A percentile compares a stretch with the other conserved stretches of the same genome.
Conservation (phyloP, 1,139 yeast species). For the Candida sp. region DNA sequence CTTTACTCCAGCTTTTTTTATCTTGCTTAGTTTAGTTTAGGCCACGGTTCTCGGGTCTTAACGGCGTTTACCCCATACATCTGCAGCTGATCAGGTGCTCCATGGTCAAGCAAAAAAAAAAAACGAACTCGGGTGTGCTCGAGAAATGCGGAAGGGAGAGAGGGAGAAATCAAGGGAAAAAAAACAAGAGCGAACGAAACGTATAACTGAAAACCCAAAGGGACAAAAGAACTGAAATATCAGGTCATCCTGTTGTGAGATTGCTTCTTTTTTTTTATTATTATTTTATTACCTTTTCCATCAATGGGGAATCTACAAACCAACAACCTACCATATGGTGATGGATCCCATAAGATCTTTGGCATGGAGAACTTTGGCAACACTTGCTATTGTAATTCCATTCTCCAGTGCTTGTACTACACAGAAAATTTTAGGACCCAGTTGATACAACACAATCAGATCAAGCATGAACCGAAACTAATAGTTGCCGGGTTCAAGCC, state of each 20-base stretch:
- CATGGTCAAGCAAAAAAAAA: background rate
- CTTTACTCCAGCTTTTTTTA: too few relatives aligned
- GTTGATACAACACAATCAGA: slow-evolving; percentile 40
- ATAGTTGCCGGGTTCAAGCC: slow-evolving; percentile 46
- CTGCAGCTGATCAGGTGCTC: too few relatives aligned
- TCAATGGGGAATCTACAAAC: background rate
- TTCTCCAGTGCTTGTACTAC: slow-evolving; percentile 85
- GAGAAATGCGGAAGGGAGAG: background rate
- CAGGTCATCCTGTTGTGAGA: background rate
- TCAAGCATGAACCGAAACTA: slow-evolving; percentile 41
- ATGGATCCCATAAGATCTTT: slow-evolving; percentile 74
- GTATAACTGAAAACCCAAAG: background rate
- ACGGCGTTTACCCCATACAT: too few relatives aligned
- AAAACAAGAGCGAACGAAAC: background rate
- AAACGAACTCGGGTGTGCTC: background rate
- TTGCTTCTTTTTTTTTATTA: background rate
- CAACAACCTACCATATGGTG: slow-evolving; percentile 39
- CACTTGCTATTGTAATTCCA: slow-evolving; percentile 94
- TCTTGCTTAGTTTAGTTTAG: too few relatives aligned
- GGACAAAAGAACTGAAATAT: background rate
- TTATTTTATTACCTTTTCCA: background rate
- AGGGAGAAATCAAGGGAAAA: background rate
- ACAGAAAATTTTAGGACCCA: slow-evolving; percentile 69
- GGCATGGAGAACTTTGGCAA: slow-evolving; percentile 97
- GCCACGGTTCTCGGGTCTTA: too few relatives aligned